phyloP scores from a whole-genome alignment of 345 rosid genomes.

The Arabidopsis thaliana region DNA sequence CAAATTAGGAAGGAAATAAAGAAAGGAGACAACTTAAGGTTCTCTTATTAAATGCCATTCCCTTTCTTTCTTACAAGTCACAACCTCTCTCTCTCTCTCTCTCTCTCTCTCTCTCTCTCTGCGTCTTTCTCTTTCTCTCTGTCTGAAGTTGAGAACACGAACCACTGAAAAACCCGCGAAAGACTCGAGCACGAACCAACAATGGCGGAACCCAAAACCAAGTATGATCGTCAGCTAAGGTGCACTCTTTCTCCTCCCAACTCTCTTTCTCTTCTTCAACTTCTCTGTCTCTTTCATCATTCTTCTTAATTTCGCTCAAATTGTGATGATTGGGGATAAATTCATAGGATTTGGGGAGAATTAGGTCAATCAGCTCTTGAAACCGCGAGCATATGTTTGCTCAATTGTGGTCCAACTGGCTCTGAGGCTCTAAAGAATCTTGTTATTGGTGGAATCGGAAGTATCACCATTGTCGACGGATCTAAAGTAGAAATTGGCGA shows the following conservation, averaged over 20 bases:
- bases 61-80: not conserved
- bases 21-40: not conserved
- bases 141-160: slow-evolving; percentile 17
- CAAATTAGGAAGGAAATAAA: not conserved
- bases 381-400: slow-evolving; percentile 86
- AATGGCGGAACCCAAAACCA: slow-evolving; percentile 80
- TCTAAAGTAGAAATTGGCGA: slow-evolving; percentile 81
- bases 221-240: slow-evolving; percentile 99
- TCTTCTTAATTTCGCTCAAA: not conserved
- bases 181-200: slow-evolving; percentile 32
- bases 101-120: not conserved
- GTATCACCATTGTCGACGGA: slow-evolving; percentile 89
- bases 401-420: slow-evolving; percentile 96
- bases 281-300: not conserved
- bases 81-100: not conserved
- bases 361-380: slow-evolving; percentile 88
- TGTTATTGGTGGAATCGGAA: slow-evolving; percentile 96
- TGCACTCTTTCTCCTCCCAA: slow-evolving; percentile 26
- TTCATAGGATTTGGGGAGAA: slow-evolving; percentile 94
- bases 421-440: slow-evolving; percentile 91
- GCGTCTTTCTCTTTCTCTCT: not conserved
- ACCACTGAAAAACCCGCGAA: slow-evolving; percentile 17
- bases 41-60: not conserved
- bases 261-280: not conserved
- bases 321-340: not conserved